A percentile compares a stretch with the other conserved stretches of the same genome.
phyloP scores from a whole-genome alignment of 495 filamentous ascomycete species.

The Jackrogersella multiformis region DNA sequence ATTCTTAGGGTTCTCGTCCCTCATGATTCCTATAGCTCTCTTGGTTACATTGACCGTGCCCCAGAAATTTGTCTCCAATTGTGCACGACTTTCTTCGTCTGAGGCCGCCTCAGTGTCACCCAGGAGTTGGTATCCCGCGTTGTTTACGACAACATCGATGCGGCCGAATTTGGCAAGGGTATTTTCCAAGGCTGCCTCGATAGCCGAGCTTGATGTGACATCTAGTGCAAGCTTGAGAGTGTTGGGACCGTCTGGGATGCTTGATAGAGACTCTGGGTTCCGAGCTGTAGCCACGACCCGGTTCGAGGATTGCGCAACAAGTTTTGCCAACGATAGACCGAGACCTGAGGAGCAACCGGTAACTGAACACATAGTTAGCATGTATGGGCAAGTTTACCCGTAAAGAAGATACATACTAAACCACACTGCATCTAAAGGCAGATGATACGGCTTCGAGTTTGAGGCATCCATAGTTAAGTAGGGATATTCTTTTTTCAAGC shows the following conservation, averaged over 20 bases:
- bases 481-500: too few relatives aligned
- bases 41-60: constrained; percentile 56
- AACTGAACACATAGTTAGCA: constrained; percentile 41
- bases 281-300: constrained; percentile 61
- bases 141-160: constrained; percentile 67
- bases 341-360: constrained; percentile 62
- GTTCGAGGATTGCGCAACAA: constrained; percentile 50
- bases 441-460: constrained; percentile 52
- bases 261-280: constrained; percentile 49
- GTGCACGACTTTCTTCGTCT: constrained; percentile 48
- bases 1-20: constrained; percentile 48
- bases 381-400: background rate
- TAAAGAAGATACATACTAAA: constrained; percentile 51
- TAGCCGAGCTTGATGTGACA: constrained; percentile 51
- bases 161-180: constrained; percentile 53
- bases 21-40: constrained; percentile 57
- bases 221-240: constrained; percentile 59
- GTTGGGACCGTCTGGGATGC: constrained; percentile 47
- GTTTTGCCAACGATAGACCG: constrained; percentile 54
- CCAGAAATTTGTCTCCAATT: constrained; percentile 66
- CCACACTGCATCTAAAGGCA: constrained; percentile 60
- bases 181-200: constrained; percentile 52
- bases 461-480: constrained; percentile 39
- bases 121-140: constrained; percentile 60
- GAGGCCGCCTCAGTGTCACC: constrained; percentile 60